Evolutionary conservation across 257 asterid genomes (phyloP).

Genomic region (Solanum ossicruentum): DNA sequence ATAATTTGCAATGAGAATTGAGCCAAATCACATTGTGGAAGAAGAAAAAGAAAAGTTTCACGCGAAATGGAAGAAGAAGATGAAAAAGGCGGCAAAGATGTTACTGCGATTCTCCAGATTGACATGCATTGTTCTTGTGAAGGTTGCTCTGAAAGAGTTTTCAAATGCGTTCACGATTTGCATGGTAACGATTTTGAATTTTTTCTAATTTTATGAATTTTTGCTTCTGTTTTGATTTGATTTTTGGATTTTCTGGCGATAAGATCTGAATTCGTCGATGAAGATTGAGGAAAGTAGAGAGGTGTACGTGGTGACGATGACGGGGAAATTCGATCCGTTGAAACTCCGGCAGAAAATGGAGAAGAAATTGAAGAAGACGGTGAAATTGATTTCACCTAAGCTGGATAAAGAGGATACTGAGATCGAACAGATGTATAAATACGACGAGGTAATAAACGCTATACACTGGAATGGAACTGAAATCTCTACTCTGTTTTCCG

Average conservation of each 20-base stretch:
- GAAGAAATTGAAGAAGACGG: constrained; percentile 38
- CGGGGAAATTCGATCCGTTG: constrained; percentile 50
- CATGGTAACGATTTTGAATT: not conserved
- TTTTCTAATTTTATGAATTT: not conserved
- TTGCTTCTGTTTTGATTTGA: not conserved
- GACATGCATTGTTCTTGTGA: not conserved
- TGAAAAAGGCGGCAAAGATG: not conserved
- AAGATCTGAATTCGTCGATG: not conserved
- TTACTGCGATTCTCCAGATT: not conserved
- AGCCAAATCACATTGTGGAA: not conserved
- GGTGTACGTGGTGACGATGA: constrained; percentile 41
- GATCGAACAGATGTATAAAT: constrained; percentile 10
- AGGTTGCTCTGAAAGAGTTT: not conserved
- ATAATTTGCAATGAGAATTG: not conserved
- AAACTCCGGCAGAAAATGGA: constrained; percentile 45
- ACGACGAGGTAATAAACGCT: constrained; percentile 18
- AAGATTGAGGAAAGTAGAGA: constrained; percentile 6
- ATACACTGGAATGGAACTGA: not conserved
- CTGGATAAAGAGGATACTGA: constrained; percentile 9
- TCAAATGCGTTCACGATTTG: not conserved
- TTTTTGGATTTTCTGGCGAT: not conserved
- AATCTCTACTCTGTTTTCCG: not conserved
- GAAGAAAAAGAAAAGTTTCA: not conserved
- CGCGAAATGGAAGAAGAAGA: not conserved
- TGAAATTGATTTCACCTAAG: constrained; percentile 44